Percentiles rank a stretch among this genome's conserved stretches.
These are phyloP conservation scores for Aspergillus sp. DNA, from an alignment of 2,329 filamentous ascomycete species.

Conservation along the genomic window DNA sequence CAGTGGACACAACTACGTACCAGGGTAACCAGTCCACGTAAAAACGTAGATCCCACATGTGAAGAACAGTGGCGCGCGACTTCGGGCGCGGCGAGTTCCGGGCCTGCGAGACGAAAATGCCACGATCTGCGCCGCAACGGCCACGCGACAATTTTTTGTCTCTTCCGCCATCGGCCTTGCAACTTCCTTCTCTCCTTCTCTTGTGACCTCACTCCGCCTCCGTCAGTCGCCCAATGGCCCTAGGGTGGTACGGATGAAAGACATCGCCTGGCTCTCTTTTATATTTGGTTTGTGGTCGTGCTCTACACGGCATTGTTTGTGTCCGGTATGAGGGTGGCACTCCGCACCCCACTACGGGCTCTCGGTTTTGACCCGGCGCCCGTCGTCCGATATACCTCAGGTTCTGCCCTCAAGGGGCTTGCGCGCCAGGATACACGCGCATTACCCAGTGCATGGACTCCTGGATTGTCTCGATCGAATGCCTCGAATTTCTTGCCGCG, in stretches of 20 bases:
- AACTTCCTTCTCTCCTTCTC: background rate
- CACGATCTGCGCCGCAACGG: constrained; percentile 10
- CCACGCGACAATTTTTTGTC: constrained; percentile 10
- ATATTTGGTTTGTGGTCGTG: constrained; percentile 13
- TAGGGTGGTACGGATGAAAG: constrained; percentile 12
- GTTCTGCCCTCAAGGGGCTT: constrained; percentile 14
- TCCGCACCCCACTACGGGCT: constrained; percentile 35
- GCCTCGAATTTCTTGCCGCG: background rate
- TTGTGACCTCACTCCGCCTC: background rate
- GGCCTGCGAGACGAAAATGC: constrained; percentile 5
- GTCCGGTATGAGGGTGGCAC: constrained; percentile 35
- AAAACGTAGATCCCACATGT: background rate
- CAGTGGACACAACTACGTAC: background rate
- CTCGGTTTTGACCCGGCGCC: constrained; percentile 29
- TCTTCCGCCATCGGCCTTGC: constrained; percentile 5
- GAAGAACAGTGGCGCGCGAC: background rate
- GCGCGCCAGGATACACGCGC: background rate
- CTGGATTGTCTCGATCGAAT: background rate
- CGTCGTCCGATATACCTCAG: constrained; percentile 26
- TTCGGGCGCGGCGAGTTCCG: background rate
- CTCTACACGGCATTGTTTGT: constrained; percentile 18
- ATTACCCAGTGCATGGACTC: background rate
- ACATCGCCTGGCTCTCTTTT: background rate
- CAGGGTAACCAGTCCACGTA: background rate
- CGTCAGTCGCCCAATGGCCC: constrained; percentile 2